phyloP scores from a whole-genome alignment of 2,329 filamentous ascomycete genomes.

The Aspergillus hortae region DNA sequence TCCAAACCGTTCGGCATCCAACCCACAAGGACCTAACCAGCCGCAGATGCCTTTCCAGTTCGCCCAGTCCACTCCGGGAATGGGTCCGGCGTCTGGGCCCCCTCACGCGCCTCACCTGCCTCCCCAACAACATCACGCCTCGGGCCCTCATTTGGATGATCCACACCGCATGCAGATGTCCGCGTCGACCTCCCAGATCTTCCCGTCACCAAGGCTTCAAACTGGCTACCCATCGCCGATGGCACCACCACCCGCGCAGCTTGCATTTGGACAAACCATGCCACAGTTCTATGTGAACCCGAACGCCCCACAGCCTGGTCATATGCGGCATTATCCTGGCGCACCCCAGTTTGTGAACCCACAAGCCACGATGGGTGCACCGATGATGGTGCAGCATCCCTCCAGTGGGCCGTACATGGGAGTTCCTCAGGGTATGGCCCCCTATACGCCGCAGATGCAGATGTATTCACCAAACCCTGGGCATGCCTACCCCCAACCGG shows the following conservation, averaged over 20 bases:
- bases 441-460: slow-evolving; percentile 67
- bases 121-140: slow-evolving; percentile 67
- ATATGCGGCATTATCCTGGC: slow-evolving; percentile 69
- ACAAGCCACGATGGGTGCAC: slow-evolving; percentile 67
- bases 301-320: slow-evolving; percentile 65
- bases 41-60: slow-evolving; percentile 81
- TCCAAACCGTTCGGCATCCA: slow-evolving; percentile 59
- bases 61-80: slow-evolving; percentile 67
- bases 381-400: slow-evolving; percentile 79
- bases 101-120: slow-evolving; percentile 77
- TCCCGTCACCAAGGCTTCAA: slow-evolving; percentile 76
- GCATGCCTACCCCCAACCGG: slow-evolving; percentile 61
- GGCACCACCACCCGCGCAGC: slow-evolving; percentile 65
- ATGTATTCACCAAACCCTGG: slow-evolving; percentile 78
- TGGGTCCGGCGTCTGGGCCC: slow-evolving; percentile 66
- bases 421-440: slow-evolving; percentile 66
- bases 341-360: slow-evolving; percentile 69
- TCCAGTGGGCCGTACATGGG: slow-evolving; percentile 67
- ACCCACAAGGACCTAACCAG: slow-evolving; percentile 73
- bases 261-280: slow-evolving; percentile 69
- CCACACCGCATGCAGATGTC: slow-evolving; percentile 85
- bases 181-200: slow-evolving; percentile 76
- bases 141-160: slow-evolving; percentile 70
- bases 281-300: slow-evolving; percentile 69
- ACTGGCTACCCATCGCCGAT: slow-evolving; percentile 67